These are phyloP conservation scores for Tympanopsis confertula DNA, from an alignment of 2,329 filamentous ascomycete species.

Conservation along the genomic window DNA sequence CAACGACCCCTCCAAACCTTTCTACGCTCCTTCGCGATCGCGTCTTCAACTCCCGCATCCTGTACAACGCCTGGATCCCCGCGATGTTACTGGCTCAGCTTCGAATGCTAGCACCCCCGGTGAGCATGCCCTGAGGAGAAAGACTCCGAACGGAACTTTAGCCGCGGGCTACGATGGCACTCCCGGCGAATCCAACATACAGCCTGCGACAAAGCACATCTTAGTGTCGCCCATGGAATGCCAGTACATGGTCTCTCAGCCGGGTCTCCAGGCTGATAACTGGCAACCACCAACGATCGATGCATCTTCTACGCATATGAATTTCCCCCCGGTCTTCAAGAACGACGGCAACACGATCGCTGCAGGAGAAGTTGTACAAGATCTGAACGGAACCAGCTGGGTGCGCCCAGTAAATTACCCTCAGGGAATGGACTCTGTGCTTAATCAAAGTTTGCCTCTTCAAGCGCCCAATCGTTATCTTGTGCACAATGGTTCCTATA, in stretches of 20 bases:
- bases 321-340: not conserved
- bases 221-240: not conserved
- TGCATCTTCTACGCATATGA: not conserved
- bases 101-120: not conserved
- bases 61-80: not conserved
- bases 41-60: slow-evolving; percentile 1
- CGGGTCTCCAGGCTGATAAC: not conserved
- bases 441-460: not conserved
- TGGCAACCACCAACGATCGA: not conserved
- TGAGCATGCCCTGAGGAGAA: slow-evolving; percentile 1
- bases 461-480: not conserved
- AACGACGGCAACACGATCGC: not conserved
- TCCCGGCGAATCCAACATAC: not conserved
- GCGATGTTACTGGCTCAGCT: not conserved
- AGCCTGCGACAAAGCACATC: not conserved
- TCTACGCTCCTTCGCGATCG: not conserved
- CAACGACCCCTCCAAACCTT: not conserved
- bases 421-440: not conserved
- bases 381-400: not conserved
- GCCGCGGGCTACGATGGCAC: not conserved
- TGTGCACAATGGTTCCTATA: not conserved
- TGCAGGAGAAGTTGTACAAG: not conserved
- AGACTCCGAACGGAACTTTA: slow-evolving; percentile 1
- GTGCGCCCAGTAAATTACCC: not conserved
- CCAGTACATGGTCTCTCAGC: not conserved